Conservation (phyloP, 352 stramenopile species). For the Phytophthora boehmeriae region DNA sequence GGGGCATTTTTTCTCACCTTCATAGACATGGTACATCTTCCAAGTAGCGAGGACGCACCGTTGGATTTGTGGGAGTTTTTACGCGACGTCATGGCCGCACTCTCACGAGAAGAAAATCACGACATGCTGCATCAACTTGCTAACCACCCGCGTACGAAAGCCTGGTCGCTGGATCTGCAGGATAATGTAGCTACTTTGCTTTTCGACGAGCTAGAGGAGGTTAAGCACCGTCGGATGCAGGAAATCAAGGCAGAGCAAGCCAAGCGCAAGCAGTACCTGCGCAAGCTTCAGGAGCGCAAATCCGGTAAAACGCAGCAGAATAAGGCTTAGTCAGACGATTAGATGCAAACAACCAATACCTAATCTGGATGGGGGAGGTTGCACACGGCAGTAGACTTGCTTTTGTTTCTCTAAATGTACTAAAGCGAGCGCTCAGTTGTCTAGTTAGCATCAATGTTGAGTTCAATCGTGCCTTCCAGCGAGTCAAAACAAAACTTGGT, state of each 20-base stretch:
- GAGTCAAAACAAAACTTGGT: conserved; percentile 59
- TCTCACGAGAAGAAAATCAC: conserved; percentile 42
- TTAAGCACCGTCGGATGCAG: conserved; percentile 32
- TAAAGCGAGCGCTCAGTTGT: background rate
- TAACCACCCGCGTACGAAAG: conserved; percentile 47
- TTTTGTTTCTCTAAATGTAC: background rate
- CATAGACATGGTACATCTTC: conserved; percentile 48
- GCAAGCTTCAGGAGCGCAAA: conserved; percentile 32
- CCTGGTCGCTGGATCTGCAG: conserved; percentile 63
- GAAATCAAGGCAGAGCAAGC: conserved; percentile 38
- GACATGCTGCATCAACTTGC: conserved; percentile 62
- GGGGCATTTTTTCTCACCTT: conserved; percentile 69
- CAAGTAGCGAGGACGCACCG: conserved; percentile 26
- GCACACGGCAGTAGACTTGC: background rate
- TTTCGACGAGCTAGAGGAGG: conserved; percentile 33
- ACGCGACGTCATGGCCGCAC: conserved; percentile 27
- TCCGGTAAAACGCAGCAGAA: conserved; percentile 14
- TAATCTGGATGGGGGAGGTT: background rate
- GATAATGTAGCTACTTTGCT: conserved; percentile 48
- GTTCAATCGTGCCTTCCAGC: conserved; percentile 60
- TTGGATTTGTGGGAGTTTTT: conserved; percentile 65
- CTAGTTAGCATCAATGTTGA: conserved; percentile 49
- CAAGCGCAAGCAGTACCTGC: conserved; percentile 38
- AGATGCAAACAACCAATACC: too few relatives aligned
- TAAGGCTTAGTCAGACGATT: conserved; percentile 13